Evolutionary conservation across 495 filamentous ascomycete species (phyloP).

Genomic region (Tuber magnatum): DNA sequence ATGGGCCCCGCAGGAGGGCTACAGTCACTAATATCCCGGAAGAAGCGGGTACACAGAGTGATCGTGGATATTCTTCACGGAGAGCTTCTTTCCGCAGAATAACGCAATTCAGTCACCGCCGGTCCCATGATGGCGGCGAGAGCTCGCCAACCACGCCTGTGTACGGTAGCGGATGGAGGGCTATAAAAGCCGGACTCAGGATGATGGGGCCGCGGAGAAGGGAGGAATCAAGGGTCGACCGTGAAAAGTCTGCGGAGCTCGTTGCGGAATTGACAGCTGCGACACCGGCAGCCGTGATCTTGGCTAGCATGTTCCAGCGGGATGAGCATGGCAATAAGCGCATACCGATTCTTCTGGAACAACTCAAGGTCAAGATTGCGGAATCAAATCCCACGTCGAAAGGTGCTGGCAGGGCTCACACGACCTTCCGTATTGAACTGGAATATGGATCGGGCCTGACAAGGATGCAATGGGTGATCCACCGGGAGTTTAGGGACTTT

Average conservation of each 20-base stretch:
- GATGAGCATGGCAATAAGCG: slow-evolving; percentile 93
- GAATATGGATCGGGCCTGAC: slow-evolving; percentile 95
- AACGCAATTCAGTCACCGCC: slow-evolving; percentile 26
- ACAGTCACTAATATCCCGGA: slow-evolving; percentile 35
- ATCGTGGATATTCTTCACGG: slow-evolving; percentile 23
- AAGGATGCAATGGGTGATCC: slow-evolving; percentile 94
- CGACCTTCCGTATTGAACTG: slow-evolving; percentile 81
- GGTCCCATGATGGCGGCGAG: slow-evolving; percentile 34
- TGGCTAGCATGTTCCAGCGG: slow-evolving; percentile 93
- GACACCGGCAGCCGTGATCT: slow-evolving; percentile 80
- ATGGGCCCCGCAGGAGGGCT: slow-evolving; percentile 28
- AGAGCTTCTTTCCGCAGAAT: slow-evolving; percentile 31
- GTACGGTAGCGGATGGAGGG: slow-evolving; percentile 59
- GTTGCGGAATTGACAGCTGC: slow-evolving; percentile 91
- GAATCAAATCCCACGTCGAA: slow-evolving; percentile 53
- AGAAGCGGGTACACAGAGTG: slow-evolving; percentile 12
- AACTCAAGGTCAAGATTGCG: slow-evolving; percentile 79
- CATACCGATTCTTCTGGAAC: slow-evolving; percentile 89
- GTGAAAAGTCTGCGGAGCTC: slow-evolving; percentile 89
- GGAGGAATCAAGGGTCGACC: slow-evolving; percentile 75
- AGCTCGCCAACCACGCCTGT: slow-evolving; percentile 62
- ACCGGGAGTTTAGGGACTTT: slow-evolving; percentile 79
- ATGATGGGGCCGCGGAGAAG: slow-evolving; percentile 71
- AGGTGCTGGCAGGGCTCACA: slow-evolving; percentile 47
- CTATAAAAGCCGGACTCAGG: slow-evolving; percentile 76